Conservation (phyloP, 2,329 filamentous ascomycete species). For the Albophoma yamanashiensis region DNA sequence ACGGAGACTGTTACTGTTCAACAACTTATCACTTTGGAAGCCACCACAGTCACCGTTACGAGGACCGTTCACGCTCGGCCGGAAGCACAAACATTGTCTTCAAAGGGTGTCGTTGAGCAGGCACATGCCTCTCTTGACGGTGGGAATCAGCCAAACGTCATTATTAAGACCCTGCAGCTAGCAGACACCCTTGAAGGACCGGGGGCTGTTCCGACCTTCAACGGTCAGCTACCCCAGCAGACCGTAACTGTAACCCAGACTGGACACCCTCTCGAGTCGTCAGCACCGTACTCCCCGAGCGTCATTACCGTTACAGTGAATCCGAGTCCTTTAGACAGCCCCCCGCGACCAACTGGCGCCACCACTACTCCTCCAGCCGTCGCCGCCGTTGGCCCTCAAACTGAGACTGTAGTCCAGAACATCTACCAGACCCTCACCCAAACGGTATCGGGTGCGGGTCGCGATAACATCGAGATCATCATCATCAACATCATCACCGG, state of each 20-base stretch:
- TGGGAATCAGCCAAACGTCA: neutral
- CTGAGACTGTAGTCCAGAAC: conserved; percentile 5
- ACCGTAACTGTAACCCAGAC: conserved; percentile 7
- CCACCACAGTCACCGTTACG: conserved; percentile 7
- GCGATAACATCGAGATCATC: conserved; percentile 18
- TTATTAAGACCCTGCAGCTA: conserved; percentile 12
- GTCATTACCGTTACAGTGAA: neutral
- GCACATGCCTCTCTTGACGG: neutral
- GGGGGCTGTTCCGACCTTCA: conserved; percentile 4
- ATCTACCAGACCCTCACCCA: conserved; percentile 12
- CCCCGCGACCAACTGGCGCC: conserved; percentile 1
- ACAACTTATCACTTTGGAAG: conserved; percentile 10
- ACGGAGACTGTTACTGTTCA: conserved; percentile 7
- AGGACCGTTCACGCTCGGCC: conserved; percentile 4
- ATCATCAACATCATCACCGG: conserved; percentile 20
- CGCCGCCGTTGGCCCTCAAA: conserved; percentile 9
- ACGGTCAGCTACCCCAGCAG: neutral
- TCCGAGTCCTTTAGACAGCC: neutral
- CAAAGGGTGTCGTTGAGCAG: neutral
- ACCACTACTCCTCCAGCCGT: conserved; percentile 11
- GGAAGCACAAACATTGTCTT: conserved; percentile 4
- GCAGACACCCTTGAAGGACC: neutral
- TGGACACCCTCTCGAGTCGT: neutral
- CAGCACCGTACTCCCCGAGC: neutral
- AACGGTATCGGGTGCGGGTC: conserved; percentile 10